Conservation (phyloP, 75 land plant species). For the Cryptomeria japonica region DNA sequence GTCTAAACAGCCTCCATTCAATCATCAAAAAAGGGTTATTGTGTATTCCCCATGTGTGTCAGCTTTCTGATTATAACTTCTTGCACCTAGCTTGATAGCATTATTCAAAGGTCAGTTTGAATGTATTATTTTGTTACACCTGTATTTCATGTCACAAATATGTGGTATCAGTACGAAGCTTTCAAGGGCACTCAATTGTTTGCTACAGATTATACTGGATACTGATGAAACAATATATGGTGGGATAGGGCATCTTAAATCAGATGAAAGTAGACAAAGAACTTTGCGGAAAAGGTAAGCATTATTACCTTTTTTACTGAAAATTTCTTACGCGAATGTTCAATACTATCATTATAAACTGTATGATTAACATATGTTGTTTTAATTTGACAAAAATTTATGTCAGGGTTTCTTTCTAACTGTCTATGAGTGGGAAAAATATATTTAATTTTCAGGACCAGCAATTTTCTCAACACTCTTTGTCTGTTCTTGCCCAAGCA, state of each 20-base stretch:
- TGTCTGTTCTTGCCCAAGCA: conserved; percentile 61
- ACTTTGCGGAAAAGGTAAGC: conserved; percentile 48
- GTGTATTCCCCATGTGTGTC: not conserved
- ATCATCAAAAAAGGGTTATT: not conserved
- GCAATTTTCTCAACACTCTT: conserved; percentile 55
- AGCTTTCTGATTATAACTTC: conserved; percentile 7
- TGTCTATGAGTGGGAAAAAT: not conserved
- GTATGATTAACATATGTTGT: not conserved
- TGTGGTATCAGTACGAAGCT: not conserved
- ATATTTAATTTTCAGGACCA: conserved; percentile 40
- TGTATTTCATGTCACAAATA: conserved; percentile 8
- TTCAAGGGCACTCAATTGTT: not conserved
- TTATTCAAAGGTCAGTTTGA: conserved; percentile 3
- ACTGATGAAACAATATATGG: conserved; percentile 69
- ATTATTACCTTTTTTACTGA: conserved; percentile 5
- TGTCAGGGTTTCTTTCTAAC: not conserved
- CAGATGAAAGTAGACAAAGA: conserved; percentile 35
- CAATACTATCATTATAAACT: not conserved
- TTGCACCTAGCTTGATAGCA: not conserved
- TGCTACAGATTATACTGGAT: conserved; percentile 54
- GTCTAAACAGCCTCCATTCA: not conserved
- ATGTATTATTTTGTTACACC: not conserved
- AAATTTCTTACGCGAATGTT: not conserved
- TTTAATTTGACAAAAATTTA: not conserved
- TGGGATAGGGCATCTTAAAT: conserved; percentile 50